Base-by-base conservation (phyloP, 148 eudicot species). In the Hydrangea macrophylla region DNA sequence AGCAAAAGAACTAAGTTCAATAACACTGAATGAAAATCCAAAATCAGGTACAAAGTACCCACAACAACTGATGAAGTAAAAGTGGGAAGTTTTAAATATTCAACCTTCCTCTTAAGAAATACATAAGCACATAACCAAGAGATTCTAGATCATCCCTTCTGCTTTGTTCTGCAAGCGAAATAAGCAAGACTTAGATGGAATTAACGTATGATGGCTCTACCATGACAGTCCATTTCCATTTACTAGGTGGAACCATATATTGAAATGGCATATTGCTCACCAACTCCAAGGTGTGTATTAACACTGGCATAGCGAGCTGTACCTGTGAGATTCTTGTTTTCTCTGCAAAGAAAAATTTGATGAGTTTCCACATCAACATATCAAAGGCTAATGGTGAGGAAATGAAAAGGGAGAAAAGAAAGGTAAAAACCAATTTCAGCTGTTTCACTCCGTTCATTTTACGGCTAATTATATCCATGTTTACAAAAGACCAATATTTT, bases 281-380 rank as follows among this genome's bases (percentile, higher is more conserved):
- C 99, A 67, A 90, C 83, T 67, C 99, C 97, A 63, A 85, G 90
- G 77, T 94, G 99, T 51, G 99, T 94, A 71, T 94, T 94, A 68
- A 91, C 93, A 84, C 99, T 94, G 39, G 99, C 99, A 84, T 94
- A 94, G 42, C 99, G 99, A 73, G 97, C 97, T 60, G 99, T 94
- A 56, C 99, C 99, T 17, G 99, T 94, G 64, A 90, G 90, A 63
- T 84, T 90, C 79, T 94, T 94, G 72, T 94, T 94, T 70, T 94
- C 97, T 78, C 99, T 94, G 84, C 45, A 62, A 75, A 68, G 7
- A 23, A 75, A 66, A 66, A 44, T 78, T 58, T 60, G 32, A 60
- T 71, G 28, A 73, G 55, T 23, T 66, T 32, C 20, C 25, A 62
- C 23, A 66, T 17, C 9, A 53, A 55, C 36, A 12, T 3, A 62